phyloP scores from a whole-genome alignment of 768 basidiomycete species.

The Megacollybia marginata region DNA sequence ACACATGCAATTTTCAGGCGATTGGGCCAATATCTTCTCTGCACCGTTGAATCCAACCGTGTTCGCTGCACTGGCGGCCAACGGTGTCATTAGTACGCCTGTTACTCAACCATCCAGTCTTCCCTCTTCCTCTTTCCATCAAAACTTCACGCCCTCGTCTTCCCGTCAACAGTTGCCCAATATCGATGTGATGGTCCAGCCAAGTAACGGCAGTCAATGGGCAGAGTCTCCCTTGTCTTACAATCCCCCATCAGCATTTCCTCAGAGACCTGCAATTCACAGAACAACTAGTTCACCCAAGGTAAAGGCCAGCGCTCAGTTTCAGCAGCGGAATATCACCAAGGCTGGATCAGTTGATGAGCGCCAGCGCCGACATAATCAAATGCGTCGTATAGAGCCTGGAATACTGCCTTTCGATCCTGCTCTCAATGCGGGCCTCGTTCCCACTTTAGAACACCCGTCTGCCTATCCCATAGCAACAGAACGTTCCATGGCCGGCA shows the following conservation, averaged over 20 bases:
- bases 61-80: slow-evolving; percentile 56
- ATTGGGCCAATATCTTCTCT: slow-evolving; percentile 58
- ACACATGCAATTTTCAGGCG: slow-evolving; percentile 8
- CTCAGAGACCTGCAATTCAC: slow-evolving; percentile 17
- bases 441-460: slow-evolving; percentile 10
- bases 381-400: not conserved
- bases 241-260: slow-evolving; percentile 13
- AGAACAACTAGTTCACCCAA: too few species aligned
- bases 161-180: slow-evolving; percentile 10
- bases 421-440: not conserved
- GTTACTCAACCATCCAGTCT: slow-evolving; percentile 27
- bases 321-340: too few species aligned
- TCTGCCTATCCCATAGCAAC: slow-evolving; percentile 23
- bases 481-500: slow-evolving; percentile 45
- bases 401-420: slow-evolving; percentile 1
- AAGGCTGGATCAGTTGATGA: too few species aligned
- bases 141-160: slow-evolving; percentile 12
- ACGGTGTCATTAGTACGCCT: slow-evolving; percentile 42
- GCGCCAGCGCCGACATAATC: too few species aligned
- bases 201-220: slow-evolving; percentile 20
- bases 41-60: slow-evolving; percentile 51
- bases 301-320: too few species aligned
- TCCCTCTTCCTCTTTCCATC: slow-evolving; percentile 28
- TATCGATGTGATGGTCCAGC: slow-evolving; percentile 13
- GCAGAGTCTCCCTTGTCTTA: slow-evolving; percentile 17